A percentile compares a stretch with the other conserved stretches of the same genome.
Evolutionary conservation across 2,329 filamentous ascomycete species (phyloP).

Genomic region (Diaporthe ampelina): DNA sequence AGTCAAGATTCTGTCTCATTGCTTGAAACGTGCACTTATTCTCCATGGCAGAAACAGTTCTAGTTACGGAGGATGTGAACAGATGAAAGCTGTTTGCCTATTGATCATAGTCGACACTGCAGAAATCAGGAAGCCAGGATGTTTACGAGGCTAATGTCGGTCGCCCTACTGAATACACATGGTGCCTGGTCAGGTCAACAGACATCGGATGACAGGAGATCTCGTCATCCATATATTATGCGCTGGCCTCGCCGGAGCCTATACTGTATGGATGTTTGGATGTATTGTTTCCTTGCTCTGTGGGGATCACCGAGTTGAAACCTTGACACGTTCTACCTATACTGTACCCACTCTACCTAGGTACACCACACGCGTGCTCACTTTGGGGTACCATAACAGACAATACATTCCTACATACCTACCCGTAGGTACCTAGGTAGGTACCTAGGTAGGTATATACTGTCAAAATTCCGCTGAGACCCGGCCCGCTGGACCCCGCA

Average conservation of each 20-base stretch:
- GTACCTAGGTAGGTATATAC: no score
- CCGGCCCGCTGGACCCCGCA: slow-evolving; percentile 15
- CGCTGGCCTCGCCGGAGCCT: slow-evolving; percentile 9
- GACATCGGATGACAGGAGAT: slow-evolving; percentile 17
- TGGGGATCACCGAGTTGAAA: slow-evolving; percentile 13
- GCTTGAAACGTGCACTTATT: background rate
- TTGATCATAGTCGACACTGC: background rate
- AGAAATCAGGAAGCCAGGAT: background rate
- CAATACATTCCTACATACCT: no score
- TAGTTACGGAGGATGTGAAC: background rate
- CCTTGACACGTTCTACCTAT: background rate
- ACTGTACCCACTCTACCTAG: background rate
- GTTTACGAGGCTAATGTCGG: background rate
- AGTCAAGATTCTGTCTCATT: background rate
- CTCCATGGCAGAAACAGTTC: background rate
- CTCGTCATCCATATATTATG: background rate
- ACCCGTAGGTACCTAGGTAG: no score
- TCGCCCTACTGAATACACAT: background rate
- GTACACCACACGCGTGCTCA: no score
- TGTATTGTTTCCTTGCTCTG: background rate
- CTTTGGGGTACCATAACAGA: no score
- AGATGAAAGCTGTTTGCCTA: no score
- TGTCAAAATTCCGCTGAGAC: slow-evolving; percentile 14
- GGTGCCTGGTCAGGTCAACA: background rate
- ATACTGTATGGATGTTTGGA: no score